phyloP scores from a whole-genome alignment of 2,329 filamentous ascomycete genomes.

The Monosporascus cannonballus region DNA sequence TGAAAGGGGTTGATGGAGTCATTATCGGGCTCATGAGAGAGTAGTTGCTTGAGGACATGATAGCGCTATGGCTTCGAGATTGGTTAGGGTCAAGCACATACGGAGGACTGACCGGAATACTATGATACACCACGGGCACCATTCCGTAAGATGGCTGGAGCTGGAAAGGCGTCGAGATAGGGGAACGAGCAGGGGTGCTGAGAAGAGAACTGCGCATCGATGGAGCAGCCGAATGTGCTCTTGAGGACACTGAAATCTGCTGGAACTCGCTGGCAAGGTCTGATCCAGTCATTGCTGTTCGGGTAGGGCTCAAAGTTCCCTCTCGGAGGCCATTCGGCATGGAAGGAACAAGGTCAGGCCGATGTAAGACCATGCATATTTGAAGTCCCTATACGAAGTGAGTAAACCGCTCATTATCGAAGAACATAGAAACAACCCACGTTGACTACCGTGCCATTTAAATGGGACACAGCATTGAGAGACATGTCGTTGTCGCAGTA shows the following conservation, averaged over 20 bases:
- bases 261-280: conserved; percentile 21
- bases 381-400: conserved; percentile 17
- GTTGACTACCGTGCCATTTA: conserved; percentile 31
- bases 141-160: conserved; percentile 28
- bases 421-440: conserved; percentile 21
- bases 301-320: conserved; percentile 14
- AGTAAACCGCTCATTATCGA: conserved; percentile 1
- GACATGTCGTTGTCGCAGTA: conserved; percentile 45
- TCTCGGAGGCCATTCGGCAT: conserved; percentile 11
- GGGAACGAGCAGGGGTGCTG: conserved; percentile 17
- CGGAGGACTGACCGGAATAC: conserved; percentile 24
- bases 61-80: conserved; percentile 19
- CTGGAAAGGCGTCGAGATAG: conserved; percentile 17
- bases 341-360: conserved; percentile 20
- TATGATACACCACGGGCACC: conserved; percentile 30
- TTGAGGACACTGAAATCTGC: conserved; percentile 18
- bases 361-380: conserved; percentile 22
- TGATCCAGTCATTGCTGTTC: conserved; percentile 12
- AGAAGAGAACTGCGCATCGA: conserved; percentile 15
- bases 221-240: conserved; percentile 15
- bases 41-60: conserved; percentile 22
- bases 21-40: conserved; percentile 19
- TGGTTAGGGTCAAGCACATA: conserved; percentile 29
- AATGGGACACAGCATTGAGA: conserved; percentile 31
- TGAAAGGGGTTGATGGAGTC: conserved; percentile 14